These are phyloP conservation scores for Ceratobasidium sp. DNA, from an alignment of 1,284 basidiomycete species.

Conservation along the genomic window DNA sequence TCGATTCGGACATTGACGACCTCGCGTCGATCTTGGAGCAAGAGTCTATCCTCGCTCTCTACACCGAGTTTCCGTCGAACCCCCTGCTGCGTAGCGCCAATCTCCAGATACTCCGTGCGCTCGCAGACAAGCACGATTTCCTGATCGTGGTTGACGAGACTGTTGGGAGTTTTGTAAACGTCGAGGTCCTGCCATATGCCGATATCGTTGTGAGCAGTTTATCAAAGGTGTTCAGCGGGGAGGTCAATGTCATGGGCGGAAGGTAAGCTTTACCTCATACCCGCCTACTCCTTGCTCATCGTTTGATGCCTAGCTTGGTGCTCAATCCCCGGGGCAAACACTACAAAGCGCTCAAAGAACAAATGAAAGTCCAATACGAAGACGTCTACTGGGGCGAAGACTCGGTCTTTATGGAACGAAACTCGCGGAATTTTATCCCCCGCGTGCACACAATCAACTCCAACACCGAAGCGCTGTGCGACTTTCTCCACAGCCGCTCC, in stretches of 20 bases:
- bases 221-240: constrained; percentile 95
- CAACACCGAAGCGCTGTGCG: constrained; percentile 84
- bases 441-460: constrained; percentile 81
- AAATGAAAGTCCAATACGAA: constrained; percentile 73
- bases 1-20: constrained; percentile 75
- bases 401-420: constrained; percentile 96
- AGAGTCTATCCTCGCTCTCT: constrained; percentile 65
- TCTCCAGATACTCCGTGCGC: constrained; percentile 73
- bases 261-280: constrained; percentile 61
- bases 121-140: constrained; percentile 91
- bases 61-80: constrained; percentile 94
- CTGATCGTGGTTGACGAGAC: constrained; percentile 94
- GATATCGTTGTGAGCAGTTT: constrained; percentile 95
- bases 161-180: constrained; percentile 95
- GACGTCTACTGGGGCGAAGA: constrained; percentile 92
- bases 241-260: constrained; percentile 97
- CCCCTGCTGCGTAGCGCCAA: constrained; percentile 87
- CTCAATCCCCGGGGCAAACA: constrained; percentile 81
- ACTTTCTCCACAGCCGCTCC: constrained; percentile 73
- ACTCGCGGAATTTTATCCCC: constrained; percentile 87
- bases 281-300: background rate
- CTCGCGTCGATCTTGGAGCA: constrained; percentile 57
- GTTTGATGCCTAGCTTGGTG: constrained; percentile 65
- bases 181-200: constrained; percentile 86
- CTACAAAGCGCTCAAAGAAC: constrained; percentile 68